Evolutionary conservation across 495 filamentous ascomycete species (phyloP).

Genomic region (Hypoxylon fuscum): DNA sequence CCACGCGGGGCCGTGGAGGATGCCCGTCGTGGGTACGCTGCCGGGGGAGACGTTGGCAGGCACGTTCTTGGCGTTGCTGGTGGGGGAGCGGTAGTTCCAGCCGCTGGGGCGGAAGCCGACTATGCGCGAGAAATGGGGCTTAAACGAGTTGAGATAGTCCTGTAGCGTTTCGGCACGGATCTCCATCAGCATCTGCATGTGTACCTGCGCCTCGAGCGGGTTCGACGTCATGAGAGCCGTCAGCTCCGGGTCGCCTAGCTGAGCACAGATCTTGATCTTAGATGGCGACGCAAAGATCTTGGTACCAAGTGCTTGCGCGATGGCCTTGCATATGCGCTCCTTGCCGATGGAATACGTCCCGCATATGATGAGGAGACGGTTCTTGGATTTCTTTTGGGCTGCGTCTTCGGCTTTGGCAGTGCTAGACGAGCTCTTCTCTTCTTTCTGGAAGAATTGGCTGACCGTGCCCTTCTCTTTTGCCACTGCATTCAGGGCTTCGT

Average conservation of each 20-base stretch:
- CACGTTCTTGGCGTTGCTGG: conserved; percentile 21
- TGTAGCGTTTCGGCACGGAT: conserved; percentile 85
- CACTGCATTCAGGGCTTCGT: conserved; percentile 40
- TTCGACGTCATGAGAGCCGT: conserved; percentile 76
- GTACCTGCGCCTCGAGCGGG: conserved; percentile 87
- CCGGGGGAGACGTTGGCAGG: conserved; percentile 47
- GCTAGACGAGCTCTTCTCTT: conserved; percentile 12
- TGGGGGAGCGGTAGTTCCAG: conserved; percentile 83
- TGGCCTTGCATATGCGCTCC: conserved; percentile 92
- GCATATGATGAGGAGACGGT: conserved; percentile 85
- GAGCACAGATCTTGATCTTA: conserved; percentile 84
- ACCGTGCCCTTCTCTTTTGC: conserved; percentile 44
- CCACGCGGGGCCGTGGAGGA: conserved; percentile 81
- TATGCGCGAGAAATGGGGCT: conserved; percentile 80
- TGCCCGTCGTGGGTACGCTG: conserved; percentile 55
- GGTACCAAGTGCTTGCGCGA: conserved; percentile 83
- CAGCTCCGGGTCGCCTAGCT: conserved; percentile 87
- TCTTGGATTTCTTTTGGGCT: conserved; percentile 10
- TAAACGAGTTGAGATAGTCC: conserved; percentile 82
- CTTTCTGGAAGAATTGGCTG: conserved; percentile 55
- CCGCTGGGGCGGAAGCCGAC: conserved; percentile 93
- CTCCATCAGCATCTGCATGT: conserved; percentile 96
- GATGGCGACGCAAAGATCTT: conserved; percentile 89
- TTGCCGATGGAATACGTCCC: conserved; percentile 99
- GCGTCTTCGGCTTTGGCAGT: conserved; percentile 12